phyloP scores from a whole-genome alignment of 192 early-diverging fungal species.

The Glomus cerebriforme region DNA sequence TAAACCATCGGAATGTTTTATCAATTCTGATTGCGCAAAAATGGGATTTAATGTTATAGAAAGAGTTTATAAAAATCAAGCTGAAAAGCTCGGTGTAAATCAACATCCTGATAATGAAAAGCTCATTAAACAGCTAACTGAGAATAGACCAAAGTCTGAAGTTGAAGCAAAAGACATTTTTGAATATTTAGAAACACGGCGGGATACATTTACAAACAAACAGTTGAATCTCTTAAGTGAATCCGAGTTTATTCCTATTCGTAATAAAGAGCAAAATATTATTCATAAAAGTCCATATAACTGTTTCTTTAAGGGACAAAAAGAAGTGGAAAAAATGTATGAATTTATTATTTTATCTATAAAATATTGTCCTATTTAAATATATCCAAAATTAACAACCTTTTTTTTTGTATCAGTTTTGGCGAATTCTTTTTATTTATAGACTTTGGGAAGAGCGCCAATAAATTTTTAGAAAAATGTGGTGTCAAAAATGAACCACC shows the following conservation, averaged over 20 bases:
- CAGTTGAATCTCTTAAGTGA: slow-evolving; percentile 58
- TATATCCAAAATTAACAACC: neutral
- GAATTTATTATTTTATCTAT: too few species aligned
- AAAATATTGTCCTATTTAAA: neutral
- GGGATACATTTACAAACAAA: slow-evolving; percentile 53
- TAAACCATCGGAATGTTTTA: slow-evolving; percentile 65
- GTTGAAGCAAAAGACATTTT: slow-evolving; percentile 59
- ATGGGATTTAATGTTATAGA: slow-evolving; percentile 71
- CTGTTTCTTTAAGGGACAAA: slow-evolving; percentile 2
- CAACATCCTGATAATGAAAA: slow-evolving; percentile 54
- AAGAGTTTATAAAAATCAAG: slow-evolving; percentile 47
- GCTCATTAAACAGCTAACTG: slow-evolving; percentile 43
- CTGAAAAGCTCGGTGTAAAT: slow-evolving; percentile 67
- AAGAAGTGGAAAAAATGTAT: slow-evolving; percentile 1
- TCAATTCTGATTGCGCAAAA: slow-evolving; percentile 56
- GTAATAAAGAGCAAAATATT: neutral
- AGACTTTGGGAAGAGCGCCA: slow-evolving; percentile 73
- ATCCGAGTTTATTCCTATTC: slow-evolving; percentile 66
- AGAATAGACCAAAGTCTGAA: slow-evolving; percentile 32
- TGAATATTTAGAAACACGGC: slow-evolving; percentile 65
- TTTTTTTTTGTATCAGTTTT: slow-evolving; percentile 53
- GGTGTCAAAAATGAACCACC: slow-evolving; percentile 84
- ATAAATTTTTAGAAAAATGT: slow-evolving; percentile 78
- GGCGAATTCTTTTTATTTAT: slow-evolving; percentile 56
- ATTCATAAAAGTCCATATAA: neutral